Base-by-base conservation (phyloP, 305 asterid species). In the Nicotiana rustica region DNA sequence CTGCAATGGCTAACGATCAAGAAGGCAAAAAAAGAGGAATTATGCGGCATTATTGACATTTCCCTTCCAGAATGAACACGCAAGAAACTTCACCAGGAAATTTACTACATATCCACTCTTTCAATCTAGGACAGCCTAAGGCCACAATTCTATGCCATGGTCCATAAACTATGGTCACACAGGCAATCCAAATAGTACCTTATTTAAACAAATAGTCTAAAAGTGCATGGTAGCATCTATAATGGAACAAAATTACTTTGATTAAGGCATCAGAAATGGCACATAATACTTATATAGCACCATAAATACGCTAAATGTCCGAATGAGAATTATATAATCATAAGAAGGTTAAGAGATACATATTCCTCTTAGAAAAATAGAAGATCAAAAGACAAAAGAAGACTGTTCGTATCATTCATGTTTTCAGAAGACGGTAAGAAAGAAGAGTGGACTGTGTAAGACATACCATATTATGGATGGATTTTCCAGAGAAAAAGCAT, bases 41-140 rank as follows among this genome's bases (percentile, higher is more conserved):
- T 76, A 76, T 55, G 80, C 5, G 5, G 80, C 15, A 15, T 29
- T 73, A 25, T 55, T 76, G 66, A 73, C 80, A 76, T 13, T 12
- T 55, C 31, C 31, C 47, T 55, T 52, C 49, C 66, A 76, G 29
- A 55, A 55, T 76, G 80, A 76, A 55, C 80, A 55, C 66, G 8
- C 17, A 17, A 55, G 66, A 76, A 76, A 15, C 49, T 55, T 76
- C 66, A 4, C 49, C 80, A 9, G 66, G 66, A 76, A 76, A 55
- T 76, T 9, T 76, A 52, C 79, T 52, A 52, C 65, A 49, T 49
- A 49, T 75, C 64, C 79, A 76, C 80, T 55, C 17, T 49, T 73
- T 13, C 64, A 49, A 49, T 49, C 25, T 15, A 55, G 49, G 10
- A 55, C 31, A 55, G 6, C 66, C 59, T 13, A 55, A 55, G 59